These are phyloP conservation scores for Saxispiralis lemnorum DNA, from an alignment of 495 filamentous ascomycete species.

Conservation along the genomic window DNA sequence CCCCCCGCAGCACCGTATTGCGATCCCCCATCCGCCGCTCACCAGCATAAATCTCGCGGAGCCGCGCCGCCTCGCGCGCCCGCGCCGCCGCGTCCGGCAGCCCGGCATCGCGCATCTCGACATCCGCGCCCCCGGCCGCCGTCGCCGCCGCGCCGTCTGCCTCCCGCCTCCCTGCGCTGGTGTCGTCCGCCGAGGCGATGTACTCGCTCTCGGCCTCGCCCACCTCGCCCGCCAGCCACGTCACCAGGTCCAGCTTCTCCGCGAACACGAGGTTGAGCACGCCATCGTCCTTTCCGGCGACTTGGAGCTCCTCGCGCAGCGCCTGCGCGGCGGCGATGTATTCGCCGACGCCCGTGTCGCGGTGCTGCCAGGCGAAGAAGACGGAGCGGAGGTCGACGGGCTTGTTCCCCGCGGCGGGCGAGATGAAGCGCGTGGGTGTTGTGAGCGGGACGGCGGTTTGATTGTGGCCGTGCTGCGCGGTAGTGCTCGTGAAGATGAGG, in stretches of 20 bases:
- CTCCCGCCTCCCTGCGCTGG: constrained; percentile 20
- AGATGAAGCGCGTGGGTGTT: constrained; percentile 62
- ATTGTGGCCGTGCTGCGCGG: constrained; percentile 21
- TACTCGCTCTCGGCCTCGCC: constrained; percentile 62
- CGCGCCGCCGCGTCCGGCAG: constrained; percentile 36
- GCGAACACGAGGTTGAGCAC: constrained; percentile 79
- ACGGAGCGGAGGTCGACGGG: constrained; percentile 80
- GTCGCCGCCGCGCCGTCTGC: constrained; percentile 32
- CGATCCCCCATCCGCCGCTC: constrained; percentile 84
- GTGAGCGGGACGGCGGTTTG: constrained; percentile 54
- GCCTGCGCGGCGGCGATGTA: constrained; percentile 71
- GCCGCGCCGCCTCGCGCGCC: constrained; percentile 56
- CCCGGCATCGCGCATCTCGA: constrained; percentile 32
- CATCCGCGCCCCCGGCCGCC: constrained; percentile 30
- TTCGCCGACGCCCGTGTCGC: constrained; percentile 67
- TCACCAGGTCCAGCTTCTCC: constrained; percentile 74
- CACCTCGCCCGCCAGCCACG: constrained; percentile 53
- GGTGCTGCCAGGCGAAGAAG: constrained; percentile 86
- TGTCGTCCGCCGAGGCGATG: constrained; percentile 61
- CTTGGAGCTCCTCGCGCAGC: constrained; percentile 61
- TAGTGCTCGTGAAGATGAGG: constrained; percentile 50
- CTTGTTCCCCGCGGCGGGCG: constrained; percentile 32
- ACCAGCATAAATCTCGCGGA: constrained; percentile 75
- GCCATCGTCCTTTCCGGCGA: constrained; percentile 33
- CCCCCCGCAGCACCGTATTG: constrained; percentile 70